Percentiles rank a stretch among this genome's conserved stretches.
Conservation (phyloP, 345 rosid genomes). For the Eucalyptus pumila region DNA sequence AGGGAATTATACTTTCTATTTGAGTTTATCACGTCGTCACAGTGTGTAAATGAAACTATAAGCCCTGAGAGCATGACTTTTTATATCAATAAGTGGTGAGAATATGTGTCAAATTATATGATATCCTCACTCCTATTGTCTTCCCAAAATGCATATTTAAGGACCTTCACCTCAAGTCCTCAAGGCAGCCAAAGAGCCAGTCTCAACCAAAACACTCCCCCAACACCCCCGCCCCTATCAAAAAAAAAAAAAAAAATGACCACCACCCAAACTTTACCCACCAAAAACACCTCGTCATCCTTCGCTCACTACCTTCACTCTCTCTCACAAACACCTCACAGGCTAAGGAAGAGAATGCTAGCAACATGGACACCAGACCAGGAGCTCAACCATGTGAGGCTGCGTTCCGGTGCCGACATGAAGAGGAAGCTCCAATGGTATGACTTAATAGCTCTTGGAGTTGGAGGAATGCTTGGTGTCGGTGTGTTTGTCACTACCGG, state of each 20-base stretch:
- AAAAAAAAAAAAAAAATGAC: background rate
- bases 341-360: slow-evolving; percentile 74
- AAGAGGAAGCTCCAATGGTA: slow-evolving; percentile 78
- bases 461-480: slow-evolving; percentile 92
- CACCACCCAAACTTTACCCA: slow-evolving; percentile 12
- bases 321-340: slow-evolving; percentile 74
- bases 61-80: background rate
- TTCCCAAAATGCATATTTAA: slow-evolving; percentile 16
- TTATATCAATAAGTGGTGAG: slow-evolving; percentile 8
- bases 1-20: background rate
- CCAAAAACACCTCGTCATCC: slow-evolving; percentile 6
- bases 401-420: slow-evolving; percentile 96
- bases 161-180: slow-evolving; percentile 1
- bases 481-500: slow-evolving; percentile 93
- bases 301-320: slow-evolving; percentile 38
- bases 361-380: slow-evolving; percentile 92
- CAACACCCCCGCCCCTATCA: too few relatives aligned
- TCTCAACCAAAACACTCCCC: slow-evolving; percentile 1
- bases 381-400: slow-evolving; percentile 75
- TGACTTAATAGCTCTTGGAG: slow-evolving; percentile 82
- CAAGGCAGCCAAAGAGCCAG: background rate
- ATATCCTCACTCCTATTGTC: background rate
- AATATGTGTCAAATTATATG: slow-evolving; percentile 7
- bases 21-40: background rate
- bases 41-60: background rate